Evolutionary conservation across 2,329 filamentous ascomycete species (phyloP), one percentile per base, ranked within the genome.

Genomic region (Blastomyces gilchristii): DNA sequence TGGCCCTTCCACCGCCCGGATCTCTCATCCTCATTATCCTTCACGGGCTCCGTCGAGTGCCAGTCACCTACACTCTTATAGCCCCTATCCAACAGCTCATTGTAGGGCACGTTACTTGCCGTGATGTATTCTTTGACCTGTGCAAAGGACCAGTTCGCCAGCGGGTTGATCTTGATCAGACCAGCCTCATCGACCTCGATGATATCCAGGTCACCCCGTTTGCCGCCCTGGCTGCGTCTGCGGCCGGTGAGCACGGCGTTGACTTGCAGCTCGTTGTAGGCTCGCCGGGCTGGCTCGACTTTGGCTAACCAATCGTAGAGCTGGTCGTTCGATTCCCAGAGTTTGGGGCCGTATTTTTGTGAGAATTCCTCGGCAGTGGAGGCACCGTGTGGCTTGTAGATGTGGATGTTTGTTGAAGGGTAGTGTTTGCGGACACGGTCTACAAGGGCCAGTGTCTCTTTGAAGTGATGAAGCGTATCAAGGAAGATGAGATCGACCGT

Each of bases 1-100:
- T 91, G 89, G 66, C 94, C 94, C 83, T 96, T 97, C 94, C 94
- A 99, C 69, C 94, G 87, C 64, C 94, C 94, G 9, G 94, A 89
- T 60, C 94, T 88, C 84, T 99, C 94, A 71, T 97, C 94, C 78
- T 99, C 94, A 68, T 90, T 90, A 64, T 93, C 91, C 67, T 83
- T 86, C 65, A 97, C 91, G 14, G 94, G 92, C 69, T 86, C 88
- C 3, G 94, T 99, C 60, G 91, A 96, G 82, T 99, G 94, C 90
- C 92, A 97, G 81, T 99, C 94, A 66, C 94, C 94, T 66, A 99
- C 83, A 68, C 91, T 96, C 83, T 97, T 97, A 83, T 99, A 99
- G n/a, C 94, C 94, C 64, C 82, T 83, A 78, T 97, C 90, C 57
- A 99, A 84, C 39, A 99, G 84, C 66, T 84, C 86, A 75, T 99